Percentiles rank a stretch among this genome's conserved stretches.
These are phyloP conservation scores for Zygoascus bituminiphila DNA, from an alignment of 805 yeast species.

Conservation along the genomic window DNA sequence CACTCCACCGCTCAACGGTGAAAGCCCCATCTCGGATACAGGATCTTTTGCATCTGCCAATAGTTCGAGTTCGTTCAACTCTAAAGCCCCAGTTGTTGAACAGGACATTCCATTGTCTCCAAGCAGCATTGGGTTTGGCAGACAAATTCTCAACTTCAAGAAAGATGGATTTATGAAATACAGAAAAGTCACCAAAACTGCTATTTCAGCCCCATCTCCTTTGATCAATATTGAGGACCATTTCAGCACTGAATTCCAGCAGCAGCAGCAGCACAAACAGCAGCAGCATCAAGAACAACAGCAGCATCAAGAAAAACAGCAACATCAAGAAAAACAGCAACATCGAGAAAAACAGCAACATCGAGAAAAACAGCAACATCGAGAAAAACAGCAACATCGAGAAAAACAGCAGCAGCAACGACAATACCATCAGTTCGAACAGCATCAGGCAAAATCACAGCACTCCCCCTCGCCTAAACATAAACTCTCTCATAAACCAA, in stretches of 20 bases:
- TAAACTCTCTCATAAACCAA: slow-evolving; percentile 7
- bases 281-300: no score
- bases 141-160: background rate
- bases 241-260: background rate
- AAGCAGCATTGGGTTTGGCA: background rate
- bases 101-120: background rate
- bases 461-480: slow-evolving; percentile 1
- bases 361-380: no score
- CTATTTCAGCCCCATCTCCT: background rate
- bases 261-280: background rate
- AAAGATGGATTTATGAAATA: background rate
- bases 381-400: no score
- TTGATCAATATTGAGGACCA: background rate
- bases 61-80: background rate
- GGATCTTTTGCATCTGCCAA: background rate
- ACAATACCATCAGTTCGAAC: no score
- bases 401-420: no score
- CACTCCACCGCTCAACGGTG: background rate
- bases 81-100: background rate
- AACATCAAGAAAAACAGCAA: no score
- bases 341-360: no score
- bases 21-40: background rate
- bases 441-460: background rate
- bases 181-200: background rate
- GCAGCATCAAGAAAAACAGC: no score